Percentiles rank a stretch among this genome's conserved stretches.
phyloP scores from a whole-genome alignment of 345 rosid genomes.

The Tarenaya hassleriana region DNA sequence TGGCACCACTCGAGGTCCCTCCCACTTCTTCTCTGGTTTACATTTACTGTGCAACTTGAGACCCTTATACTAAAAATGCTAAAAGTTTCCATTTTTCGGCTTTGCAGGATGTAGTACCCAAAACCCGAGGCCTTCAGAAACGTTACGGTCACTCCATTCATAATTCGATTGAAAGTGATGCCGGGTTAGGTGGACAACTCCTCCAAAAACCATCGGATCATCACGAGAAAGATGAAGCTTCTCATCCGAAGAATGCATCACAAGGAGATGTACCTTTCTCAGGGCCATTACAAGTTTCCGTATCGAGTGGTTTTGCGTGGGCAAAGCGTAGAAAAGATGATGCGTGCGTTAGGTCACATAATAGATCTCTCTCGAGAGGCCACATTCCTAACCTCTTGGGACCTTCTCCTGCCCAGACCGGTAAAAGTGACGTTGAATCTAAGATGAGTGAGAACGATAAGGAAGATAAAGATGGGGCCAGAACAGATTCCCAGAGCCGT shows the following conservation, averaged over 20 bases:
- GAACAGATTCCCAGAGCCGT: slow-evolving; percentile 44
- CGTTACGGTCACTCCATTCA: slow-evolving; percentile 27
- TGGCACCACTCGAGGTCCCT: slow-evolving; percentile 66
- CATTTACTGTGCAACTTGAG: neutral
- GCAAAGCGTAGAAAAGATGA: slow-evolving; percentile 72
- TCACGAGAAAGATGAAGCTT: slow-evolving; percentile 48
- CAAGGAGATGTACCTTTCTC: slow-evolving; percentile 75
- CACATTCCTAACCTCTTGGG: slow-evolving; percentile 43
- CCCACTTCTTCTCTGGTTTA: slow-evolving; percentile 15
- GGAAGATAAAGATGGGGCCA: slow-evolving; percentile 30
- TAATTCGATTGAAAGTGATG: slow-evolving; percentile 25
- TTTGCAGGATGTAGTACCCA: slow-evolving; percentile 49
- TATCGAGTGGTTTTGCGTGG: slow-evolving; percentile 87
- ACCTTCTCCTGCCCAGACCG: slow-evolving; percentile 37
- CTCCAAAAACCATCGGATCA: slow-evolving; percentile 38
- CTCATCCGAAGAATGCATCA: slow-evolving; percentile 79
- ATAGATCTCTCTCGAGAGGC: slow-evolving; percentile 60
- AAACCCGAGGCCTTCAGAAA: slow-evolving; percentile 32
- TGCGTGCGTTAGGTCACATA: slow-evolving; percentile 40
- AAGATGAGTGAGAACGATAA: slow-evolving; percentile 34
- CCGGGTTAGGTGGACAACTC: slow-evolving; percentile 36
- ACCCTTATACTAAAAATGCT: neutral
- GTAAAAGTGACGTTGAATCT: slow-evolving; percentile 37
- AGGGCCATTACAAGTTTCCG: slow-evolving; percentile 64
- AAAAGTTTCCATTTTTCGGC: slow-evolving; percentile 7